Conservation (phyloP, 1,284 basidiomycete species). For the Baeospora myosura region DNA sequence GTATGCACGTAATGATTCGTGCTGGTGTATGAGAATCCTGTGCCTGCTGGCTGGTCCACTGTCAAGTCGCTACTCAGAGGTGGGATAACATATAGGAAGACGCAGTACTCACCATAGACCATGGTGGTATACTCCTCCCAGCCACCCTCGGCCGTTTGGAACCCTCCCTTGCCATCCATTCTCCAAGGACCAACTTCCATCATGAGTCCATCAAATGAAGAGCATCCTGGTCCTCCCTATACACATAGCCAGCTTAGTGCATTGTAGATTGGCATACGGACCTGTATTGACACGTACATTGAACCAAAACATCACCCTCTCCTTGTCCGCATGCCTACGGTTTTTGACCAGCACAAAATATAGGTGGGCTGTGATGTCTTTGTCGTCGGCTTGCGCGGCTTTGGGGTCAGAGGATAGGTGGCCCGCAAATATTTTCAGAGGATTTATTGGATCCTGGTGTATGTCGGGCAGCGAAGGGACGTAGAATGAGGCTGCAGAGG, state of each 20-base stretch:
- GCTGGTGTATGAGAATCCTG: constrained; percentile 86
- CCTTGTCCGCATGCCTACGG: constrained; percentile 78
- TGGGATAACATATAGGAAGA: constrained; percentile 3
- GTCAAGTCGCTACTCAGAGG: constrained; percentile 6
- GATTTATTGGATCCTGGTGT: constrained; percentile 61
- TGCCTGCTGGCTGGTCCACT: constrained; percentile 97
- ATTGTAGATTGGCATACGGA: background rate
- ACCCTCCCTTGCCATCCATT: constrained; percentile 71
- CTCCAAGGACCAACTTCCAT: constrained; percentile 97
- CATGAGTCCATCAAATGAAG: constrained; percentile 94
- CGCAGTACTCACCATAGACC: constrained; percentile 67
- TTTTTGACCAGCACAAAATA: constrained; percentile 92
- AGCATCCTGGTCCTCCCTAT: constrained; percentile 92
- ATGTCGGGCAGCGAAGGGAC: constrained; percentile 72
- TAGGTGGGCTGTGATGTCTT: constrained; percentile 67
- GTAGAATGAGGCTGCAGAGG: constrained; percentile 80
- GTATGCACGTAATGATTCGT: constrained; percentile 83
- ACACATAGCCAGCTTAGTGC: background rate
- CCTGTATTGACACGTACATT: constrained; percentile 52
- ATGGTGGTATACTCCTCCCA: constrained; percentile 99
- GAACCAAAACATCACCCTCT: constrained; percentile 92
- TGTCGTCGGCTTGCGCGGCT: constrained; percentile 35
- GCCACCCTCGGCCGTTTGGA: constrained; percentile 78
- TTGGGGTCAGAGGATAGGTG: constrained; percentile 77
- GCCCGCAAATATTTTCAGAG: constrained; percentile 76